Conservation (phyloP, 78 protist species). For the Polysphondylium violaceum region DNA sequence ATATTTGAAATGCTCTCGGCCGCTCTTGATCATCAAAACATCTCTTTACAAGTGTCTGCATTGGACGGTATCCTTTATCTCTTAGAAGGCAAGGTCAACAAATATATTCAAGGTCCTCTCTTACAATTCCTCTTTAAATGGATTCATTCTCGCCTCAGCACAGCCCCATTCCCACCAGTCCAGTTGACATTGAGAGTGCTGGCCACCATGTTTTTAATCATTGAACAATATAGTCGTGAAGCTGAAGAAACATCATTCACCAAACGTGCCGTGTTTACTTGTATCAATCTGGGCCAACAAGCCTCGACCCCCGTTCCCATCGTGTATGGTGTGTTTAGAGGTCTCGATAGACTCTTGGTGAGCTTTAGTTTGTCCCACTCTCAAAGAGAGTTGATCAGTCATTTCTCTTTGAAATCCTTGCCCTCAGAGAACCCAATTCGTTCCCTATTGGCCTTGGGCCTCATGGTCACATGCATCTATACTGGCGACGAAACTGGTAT, state of each 20-base stretch:
- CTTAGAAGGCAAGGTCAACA: conserved; percentile 50
- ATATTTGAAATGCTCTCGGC: conserved; percentile 44
- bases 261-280: conserved; percentile 52
- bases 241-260: conserved; percentile 66
- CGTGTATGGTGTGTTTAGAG: conserved; percentile 73
- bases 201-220: conserved; percentile 60
- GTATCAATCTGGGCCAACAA: conserved; percentile 64
- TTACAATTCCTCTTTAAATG: conserved; percentile 57
- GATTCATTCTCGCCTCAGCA: conserved; percentile 50
- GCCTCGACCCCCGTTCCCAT: conserved; percentile 58
- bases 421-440: conserved; percentile 73
- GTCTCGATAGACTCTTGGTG: conserved; percentile 56
- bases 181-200: conserved; percentile 46
- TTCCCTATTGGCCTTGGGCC: conserved; percentile 45
- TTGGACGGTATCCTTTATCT: conserved; percentile 50
- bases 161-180: conserved; percentile 57
- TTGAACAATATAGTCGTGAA: conserved; percentile 64
- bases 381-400: conserved; percentile 67
- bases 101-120: conserved; percentile 64
- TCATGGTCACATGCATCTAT: conserved; percentile 72
- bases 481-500: conserved; percentile 76
- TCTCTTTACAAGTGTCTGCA: conserved; percentile 55
- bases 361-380: conserved; percentile 47
- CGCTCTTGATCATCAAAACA: conserved; percentile 51
- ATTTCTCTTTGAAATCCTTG: conserved; percentile 65